phyloP scores from a whole-genome alignment of 73 alveolate species.

The Tetrahymena elliotti region DNA sequence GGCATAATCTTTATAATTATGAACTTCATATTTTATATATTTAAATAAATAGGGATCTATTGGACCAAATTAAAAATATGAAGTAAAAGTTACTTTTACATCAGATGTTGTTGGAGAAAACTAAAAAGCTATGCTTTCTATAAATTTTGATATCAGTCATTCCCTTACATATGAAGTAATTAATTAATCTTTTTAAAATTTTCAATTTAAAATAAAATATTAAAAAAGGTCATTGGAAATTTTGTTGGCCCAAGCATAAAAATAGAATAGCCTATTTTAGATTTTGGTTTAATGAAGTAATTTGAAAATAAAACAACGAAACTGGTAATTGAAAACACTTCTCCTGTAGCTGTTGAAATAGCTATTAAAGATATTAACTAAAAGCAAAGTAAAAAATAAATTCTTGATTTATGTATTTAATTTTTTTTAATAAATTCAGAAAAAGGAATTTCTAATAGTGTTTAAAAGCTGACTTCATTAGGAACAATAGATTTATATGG shows the following conservation, averaged over 20 bases:
- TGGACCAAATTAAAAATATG: not conserved
- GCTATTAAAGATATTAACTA: conserved; percentile 30
- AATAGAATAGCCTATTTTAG: conserved; percentile 43
- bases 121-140: conserved; percentile 31
- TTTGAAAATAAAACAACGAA: conserved; percentile 23
- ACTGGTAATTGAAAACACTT: conserved; percentile 33
- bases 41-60: not conserved
- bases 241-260: conserved; percentile 49
- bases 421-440: not conserved
- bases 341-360: conserved; percentile 42
- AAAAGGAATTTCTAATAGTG: not conserved
- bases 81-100: not conserved
- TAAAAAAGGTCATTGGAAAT: conserved; percentile 11
- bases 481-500: not conserved
- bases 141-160: conserved; percentile 52
- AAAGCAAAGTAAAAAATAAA: conserved; percentile 3
- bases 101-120: conserved; percentile 25
- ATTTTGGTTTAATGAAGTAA: conserved; percentile 50
- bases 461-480: not conserved
- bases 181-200: no score
- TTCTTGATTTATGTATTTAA: not conserved
- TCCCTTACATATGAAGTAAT: conserved; percentile 28
- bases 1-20: not conserved
- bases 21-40: not conserved
- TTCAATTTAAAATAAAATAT: no score